Base-by-base conservation (phyloP, 108 stramenopile species). In the Mayamaea pseudoterrestris region DNA sequence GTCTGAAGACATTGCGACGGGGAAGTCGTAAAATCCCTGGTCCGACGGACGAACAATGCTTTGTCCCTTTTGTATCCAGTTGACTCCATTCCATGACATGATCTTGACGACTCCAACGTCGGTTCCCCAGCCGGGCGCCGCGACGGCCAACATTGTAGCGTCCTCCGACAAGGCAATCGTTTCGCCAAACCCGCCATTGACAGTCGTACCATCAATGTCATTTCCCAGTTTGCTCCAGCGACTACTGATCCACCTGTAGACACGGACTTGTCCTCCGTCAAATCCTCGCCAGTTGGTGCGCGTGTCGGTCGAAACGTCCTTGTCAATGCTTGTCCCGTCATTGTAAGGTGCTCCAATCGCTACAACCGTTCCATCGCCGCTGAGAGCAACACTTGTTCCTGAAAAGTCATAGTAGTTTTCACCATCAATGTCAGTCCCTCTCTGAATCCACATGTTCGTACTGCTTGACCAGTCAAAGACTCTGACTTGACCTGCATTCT, bases 311-410 rank as follows among this genome's bases (percentile, higher is more conserved):
- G n/a, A n/a, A n/a, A n/a, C n/a, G n/a, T n/a, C n/a, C n/a, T n/a
- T n/a, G n/a, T n/a, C n/a, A n/a, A n/a, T n/a, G n/a, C n/a, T n/a
- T n/a, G n/a, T n/a, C n/a, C n/a, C n/a, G n/a, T n/a, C n/a, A n/a
- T n/a, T n/a, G n/a, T n/a, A n/a, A n/a, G 57, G 40, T 2, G 62
- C 31, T 3, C 68, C 52, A n/a, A 60, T 63, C 6, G 68, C 68
- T 26, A 75, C 36, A 0, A 63, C 20, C 18, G 20, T 46, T 0
- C 72, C 72, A 36, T 65, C 67, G 12, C 50, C 26, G 35, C 24
- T 21, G 23, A 55, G 57, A 2, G 74, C 41, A 2, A 76, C 54
- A 6, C 66, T 49, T 50, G 66, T 57, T 26, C 50, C 50, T 13
- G 29, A 35, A 26, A 69, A 41, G 1, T 54, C 30, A 28, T 71